phyloP scores from a whole-genome alignment of 1,139 yeast genomes.

The Hansenula lynferdii region DNA sequence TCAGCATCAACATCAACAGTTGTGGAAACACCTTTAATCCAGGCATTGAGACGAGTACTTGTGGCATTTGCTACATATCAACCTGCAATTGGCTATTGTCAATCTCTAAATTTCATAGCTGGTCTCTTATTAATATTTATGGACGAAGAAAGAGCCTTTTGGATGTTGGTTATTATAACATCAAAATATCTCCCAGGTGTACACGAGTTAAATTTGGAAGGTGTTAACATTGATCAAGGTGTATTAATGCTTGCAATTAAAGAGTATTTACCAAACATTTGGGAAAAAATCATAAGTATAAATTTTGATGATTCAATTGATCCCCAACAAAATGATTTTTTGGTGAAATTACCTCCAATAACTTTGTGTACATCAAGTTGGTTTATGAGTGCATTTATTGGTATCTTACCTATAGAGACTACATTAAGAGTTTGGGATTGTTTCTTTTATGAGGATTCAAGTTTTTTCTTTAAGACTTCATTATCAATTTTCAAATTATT shows the following conservation, averaged over 20 bases:
- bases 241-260: conserved; percentile 82
- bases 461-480: conserved; percentile 78
- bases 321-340: conserved; percentile 41
- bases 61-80: conserved; percentile 81
- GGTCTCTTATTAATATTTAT: conserved; percentile 78
- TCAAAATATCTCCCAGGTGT: conserved; percentile 86
- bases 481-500: conserved; percentile 77
- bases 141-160: conserved; percentile 86
- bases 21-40: conserved; percentile 68
- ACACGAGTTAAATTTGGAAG: conserved; percentile 86
- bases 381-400: conserved; percentile 96
- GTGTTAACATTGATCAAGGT: conserved; percentile 94
- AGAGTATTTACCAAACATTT: conserved; percentile 78
- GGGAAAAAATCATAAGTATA: conserved; percentile 47
- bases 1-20: too few species aligned
- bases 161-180: conserved; percentile 93
- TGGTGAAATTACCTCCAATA: conserved; percentile 79
- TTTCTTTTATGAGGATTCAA: conserved; percentile 87
- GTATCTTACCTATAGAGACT: conserved; percentile 82
- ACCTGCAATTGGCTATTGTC: conserved; percentile 94
- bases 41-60: conserved; percentile 73
- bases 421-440: conserved; percentile 93
- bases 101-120: conserved; percentile 85
- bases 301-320: conserved; percentile 20
- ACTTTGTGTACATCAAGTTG: conserved; percentile 93